These are phyloP conservation scores for Haematococcus lacustris DNA, from an alignment of 139 green algal species.

Conservation along the genomic window DNA sequence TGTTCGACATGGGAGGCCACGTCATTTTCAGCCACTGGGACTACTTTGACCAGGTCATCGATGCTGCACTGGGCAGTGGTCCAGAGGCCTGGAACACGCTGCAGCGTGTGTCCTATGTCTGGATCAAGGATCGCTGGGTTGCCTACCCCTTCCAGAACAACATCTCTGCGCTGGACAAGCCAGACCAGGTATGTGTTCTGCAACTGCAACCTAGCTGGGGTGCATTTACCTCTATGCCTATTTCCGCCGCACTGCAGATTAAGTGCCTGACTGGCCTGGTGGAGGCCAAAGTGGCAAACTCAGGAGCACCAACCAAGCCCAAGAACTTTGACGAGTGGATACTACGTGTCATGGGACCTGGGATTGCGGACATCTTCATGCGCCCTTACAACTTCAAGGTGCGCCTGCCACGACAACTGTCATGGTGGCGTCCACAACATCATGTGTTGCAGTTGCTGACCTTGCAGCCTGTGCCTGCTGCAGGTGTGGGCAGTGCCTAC, in stretches of 20 bases:
- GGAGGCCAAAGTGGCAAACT: slow-evolving; percentile 74
- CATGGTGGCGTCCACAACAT: background rate
- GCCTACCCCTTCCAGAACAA: slow-evolving; percentile 94
- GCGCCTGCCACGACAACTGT: background rate
- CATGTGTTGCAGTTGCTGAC: background rate
- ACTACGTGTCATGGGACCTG: slow-evolving; percentile 72
- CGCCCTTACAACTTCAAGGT: slow-evolving; percentile 95
- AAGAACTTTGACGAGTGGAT: slow-evolving; percentile 94
- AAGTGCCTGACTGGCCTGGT: slow-evolving; percentile 77
- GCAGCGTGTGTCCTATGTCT: slow-evolving; percentile 81
- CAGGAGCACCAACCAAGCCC: slow-evolving; percentile 53
- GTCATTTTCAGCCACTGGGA: slow-evolving; percentile 91
- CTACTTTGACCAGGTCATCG: slow-evolving; percentile 80
- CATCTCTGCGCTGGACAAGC: slow-evolving; percentile 71
- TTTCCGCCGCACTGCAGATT: too few relatives aligned
- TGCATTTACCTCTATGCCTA: background rate
- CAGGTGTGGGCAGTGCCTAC: slow-evolving; percentile 78
- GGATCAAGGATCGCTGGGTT: slow-evolving; percentile 78
- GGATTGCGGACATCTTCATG: slow-evolving; percentile 92
- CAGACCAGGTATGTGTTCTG: slow-evolving; percentile 62
- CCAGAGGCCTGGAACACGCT: slow-evolving; percentile 76
- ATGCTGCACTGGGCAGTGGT: slow-evolving; percentile 37
- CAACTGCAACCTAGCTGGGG: background rate
- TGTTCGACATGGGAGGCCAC: slow-evolving; percentile 92
- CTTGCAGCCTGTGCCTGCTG: background rate